phyloP scores from a whole-genome alignment of 768 basidiomycete genomes.

The Mycena polygramma region DNA sequence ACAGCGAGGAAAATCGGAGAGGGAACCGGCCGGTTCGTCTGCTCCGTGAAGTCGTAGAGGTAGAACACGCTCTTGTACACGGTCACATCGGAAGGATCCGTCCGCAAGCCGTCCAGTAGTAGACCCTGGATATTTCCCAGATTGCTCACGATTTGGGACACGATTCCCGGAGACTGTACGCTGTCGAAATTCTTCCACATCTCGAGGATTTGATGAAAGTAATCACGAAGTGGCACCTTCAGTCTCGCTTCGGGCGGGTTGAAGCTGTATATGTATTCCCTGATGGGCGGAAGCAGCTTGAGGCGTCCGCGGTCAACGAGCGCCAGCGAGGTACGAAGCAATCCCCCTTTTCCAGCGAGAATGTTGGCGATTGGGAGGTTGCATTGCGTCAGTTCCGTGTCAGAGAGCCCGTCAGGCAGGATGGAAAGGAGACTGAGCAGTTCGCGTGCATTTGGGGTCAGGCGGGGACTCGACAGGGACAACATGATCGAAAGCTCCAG shows the following conservation, averaged over 20 bases:
- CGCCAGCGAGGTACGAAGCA: conserved; percentile 16
- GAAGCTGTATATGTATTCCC: not conserved
- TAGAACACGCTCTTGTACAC: not conserved
- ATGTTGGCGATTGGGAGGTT: conserved; percentile 4
- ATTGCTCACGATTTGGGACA: not conserved
- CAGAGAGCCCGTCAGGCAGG: conserved; percentile 21
- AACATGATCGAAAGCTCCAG: conserved; percentile 15
- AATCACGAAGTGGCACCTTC: not conserved
- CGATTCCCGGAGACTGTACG: not conserved
- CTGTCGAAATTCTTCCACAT: not conserved
- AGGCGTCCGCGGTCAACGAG: not conserved
- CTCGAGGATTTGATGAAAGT: not conserved
- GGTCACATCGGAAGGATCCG: not conserved
- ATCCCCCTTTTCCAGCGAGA: not conserved
- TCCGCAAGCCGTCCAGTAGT: not conserved
- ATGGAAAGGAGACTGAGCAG: conserved; percentile 13
- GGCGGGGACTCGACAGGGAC: conserved; percentile 9
- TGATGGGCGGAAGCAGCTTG: conserved; percentile 14
- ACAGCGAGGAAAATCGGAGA: not conserved
- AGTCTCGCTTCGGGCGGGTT: not conserved
- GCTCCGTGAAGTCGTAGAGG: not conserved
- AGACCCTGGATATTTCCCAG: conserved; percentile 11
- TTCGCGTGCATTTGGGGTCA: conserved; percentile 2
- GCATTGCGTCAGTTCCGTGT: conserved; percentile 10
- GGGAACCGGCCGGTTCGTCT: not conserved